Base-by-base conservation (phyloP, 2,329 filamentous ascomycete species). In the Botrytis galanthina region DNA sequence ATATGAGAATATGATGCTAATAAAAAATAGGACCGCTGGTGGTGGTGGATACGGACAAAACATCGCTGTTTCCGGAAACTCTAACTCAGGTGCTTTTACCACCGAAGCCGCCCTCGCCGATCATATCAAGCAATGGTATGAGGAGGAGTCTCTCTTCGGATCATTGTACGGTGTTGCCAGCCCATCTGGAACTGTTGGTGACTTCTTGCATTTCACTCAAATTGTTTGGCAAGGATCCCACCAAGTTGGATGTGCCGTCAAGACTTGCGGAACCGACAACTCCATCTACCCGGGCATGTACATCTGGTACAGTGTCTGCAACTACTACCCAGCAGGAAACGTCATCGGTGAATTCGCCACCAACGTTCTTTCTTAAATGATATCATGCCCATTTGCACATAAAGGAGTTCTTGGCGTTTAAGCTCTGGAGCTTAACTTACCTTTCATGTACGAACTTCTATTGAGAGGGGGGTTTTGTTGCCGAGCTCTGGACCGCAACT, bases 121-220 rank as follows among this genome's bases (percentile, higher is more conserved):
- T 76, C 90, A 92, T 77, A 90, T 90, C 79, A 88, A 95, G 81
- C 86, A 91, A 84, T 98, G 96, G 93, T 98, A 98, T 88, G 93
- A 96, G 79, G 94, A 97, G 83, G 81, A 81, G 76, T 83, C 83
- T 79, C 90, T 87, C 83, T 86, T 86, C 74, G 79, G 80, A 44
- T 82, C 84, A 71, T 85, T 83, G 81, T 96, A 92, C 80, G 91
- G 90, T 76, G 73, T 85, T 77, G 80, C 82, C 74, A 86, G 85
- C 80, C 91, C 92, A 39, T 83, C 88, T 79, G 32, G 57, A 26
- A 1, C 71, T 29, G 54, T 89, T 51, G 75, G 60, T 48, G 77
- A 78, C 60, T 77, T 74, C 71, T 72, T 79, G 73, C 93, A 95
- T 82, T 93, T 94, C 83, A 88, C 90, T 70, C 91, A 95, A 84